Percentiles rank a stretch among this genome's conserved stretches.
phyloP scores from a whole-genome alignment of 345 rosid species.

The Populus deltoides region DNA sequence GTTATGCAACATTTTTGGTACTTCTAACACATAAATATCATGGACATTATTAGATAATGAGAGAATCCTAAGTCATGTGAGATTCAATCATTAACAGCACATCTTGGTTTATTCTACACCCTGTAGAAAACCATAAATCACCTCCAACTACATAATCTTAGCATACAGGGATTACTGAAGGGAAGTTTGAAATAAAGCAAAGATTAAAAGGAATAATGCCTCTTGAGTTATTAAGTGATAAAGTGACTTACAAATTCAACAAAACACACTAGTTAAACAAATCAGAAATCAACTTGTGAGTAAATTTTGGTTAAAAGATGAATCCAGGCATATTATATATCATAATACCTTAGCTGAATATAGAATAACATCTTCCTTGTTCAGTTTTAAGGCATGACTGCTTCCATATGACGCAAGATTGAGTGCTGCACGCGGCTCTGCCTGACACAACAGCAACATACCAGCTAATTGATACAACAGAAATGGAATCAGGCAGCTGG shows the following conservation, averaged over 20 bases:
- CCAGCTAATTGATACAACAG: constrained; percentile 16
- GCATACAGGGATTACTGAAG: neutral
- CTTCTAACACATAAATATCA: neutral
- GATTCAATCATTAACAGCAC: neutral
- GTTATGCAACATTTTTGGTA: neutral
- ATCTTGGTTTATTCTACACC: neutral
- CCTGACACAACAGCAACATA: constrained; percentile 57
- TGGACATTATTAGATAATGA: neutral
- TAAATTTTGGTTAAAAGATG: constrained; percentile 2
- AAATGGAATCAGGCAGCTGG: constrained; percentile 2
- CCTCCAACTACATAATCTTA: neutral
- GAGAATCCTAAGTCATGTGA: neutral
- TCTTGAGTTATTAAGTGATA: neutral
- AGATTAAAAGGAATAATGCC: neutral
- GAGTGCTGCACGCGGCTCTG: constrained; percentile 97
- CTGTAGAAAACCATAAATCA: neutral
- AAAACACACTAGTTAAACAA: constrained; percentile 5
- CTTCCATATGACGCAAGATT: constrained; percentile 96
- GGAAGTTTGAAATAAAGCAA: neutral
- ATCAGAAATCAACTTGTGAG: neutral
- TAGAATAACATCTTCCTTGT: constrained; percentile 76
- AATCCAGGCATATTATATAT: neutral
- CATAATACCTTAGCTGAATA: constrained; percentile 91
- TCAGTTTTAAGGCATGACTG: constrained; percentile 81
- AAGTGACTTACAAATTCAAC: neutral